These are phyloP conservation scores for Prillingera fragicola DNA, from an alignment of 1,284 basidiomycete genomes.

Conservation along the genomic window DNA sequence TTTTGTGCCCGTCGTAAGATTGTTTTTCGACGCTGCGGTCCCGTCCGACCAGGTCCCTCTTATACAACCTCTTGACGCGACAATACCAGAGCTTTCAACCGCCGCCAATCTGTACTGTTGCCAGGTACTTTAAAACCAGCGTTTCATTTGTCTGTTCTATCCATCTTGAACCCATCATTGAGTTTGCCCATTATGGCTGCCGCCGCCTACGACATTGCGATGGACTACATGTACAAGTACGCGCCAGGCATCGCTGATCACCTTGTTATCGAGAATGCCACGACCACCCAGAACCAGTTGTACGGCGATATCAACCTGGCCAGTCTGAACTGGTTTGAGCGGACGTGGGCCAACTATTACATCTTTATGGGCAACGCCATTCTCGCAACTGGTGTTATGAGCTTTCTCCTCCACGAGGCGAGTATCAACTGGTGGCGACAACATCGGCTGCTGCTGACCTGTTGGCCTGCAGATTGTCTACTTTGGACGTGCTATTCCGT, in stretches of 20 bases:
- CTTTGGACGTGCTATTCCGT: conserved; percentile 91
- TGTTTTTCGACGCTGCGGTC: background rate
- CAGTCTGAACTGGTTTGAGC: conserved; percentile 68
- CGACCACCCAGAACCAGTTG: conserved; percentile 39
- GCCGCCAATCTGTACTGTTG: background rate
- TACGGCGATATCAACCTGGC: conserved; percentile 55
- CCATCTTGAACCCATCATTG: background rate
- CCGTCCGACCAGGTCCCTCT: background rate
- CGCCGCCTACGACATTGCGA: conserved; percentile 22
- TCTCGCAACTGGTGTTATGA: conserved; percentile 89
- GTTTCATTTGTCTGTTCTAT: background rate
- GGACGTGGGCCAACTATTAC: conserved; percentile 77
- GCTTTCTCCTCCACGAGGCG: conserved; percentile 90
- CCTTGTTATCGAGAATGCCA: conserved; percentile 39
- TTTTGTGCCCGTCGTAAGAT: background rate
- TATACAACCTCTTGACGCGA: background rate
- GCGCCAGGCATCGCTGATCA: conserved; percentile 39
- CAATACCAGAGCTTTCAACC: background rate
- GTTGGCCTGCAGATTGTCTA: conserved; percentile 67
- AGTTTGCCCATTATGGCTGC: conserved; percentile 33
- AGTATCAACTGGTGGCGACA: conserved; percentile 28
- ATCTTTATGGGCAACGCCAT: conserved; percentile 81
- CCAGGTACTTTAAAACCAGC: too few relatives aligned
- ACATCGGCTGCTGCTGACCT: background rate
- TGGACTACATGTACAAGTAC: conserved; percentile 40